These are phyloP conservation scores for Toxoplasma gondii DNA, from an alignment of 169 alveolate species.

Conservation along the genomic window DNA sequence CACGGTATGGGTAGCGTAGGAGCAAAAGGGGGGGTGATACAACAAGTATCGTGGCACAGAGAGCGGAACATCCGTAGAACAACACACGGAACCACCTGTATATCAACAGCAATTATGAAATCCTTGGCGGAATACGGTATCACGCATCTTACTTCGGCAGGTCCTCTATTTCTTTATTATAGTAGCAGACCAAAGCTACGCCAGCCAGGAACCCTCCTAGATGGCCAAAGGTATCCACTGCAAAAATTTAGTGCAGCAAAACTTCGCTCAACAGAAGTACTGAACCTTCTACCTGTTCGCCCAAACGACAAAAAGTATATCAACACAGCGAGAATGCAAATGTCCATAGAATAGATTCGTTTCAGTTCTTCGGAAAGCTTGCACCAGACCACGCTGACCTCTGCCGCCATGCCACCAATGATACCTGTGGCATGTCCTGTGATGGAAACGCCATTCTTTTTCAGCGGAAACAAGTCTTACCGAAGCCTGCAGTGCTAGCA, in stretches of 20 bases:
- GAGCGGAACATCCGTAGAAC: background rate
- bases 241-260: background rate
- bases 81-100: background rate
- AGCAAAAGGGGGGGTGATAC: background rate
- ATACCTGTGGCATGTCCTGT: slow-evolving; percentile 32
- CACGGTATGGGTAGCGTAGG: background rate
- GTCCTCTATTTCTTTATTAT: slow-evolving; percentile 52
- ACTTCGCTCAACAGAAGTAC: too few species aligned
- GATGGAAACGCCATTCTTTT: background rate
- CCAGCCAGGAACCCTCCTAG: slow-evolving; percentile 67
- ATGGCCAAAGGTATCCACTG: slow-evolving; percentile 60
- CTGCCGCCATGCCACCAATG: slow-evolving; percentile 58
- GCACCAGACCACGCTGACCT: slow-evolving; percentile 55
- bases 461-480: background rate
- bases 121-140: background rate
- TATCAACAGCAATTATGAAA: background rate
- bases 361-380: slow-evolving; percentile 55
- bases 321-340: slow-evolving; percentile 47
- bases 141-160: slow-evolving; percentile 34
- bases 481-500: slow-evolving; percentile 66
- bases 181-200: slow-evolving; percentile 55
- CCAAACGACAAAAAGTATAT: slow-evolving; percentile 58
- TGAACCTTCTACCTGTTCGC: slow-evolving; percentile 40
- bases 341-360: slow-evolving; percentile 45
- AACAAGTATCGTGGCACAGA: background rate